Evolutionary conservation across 2,329 filamentous ascomycete genomes (phyloP), one percentile per base, ranked within the genome.

Genomic region (Dendryphion nanum): DNA sequence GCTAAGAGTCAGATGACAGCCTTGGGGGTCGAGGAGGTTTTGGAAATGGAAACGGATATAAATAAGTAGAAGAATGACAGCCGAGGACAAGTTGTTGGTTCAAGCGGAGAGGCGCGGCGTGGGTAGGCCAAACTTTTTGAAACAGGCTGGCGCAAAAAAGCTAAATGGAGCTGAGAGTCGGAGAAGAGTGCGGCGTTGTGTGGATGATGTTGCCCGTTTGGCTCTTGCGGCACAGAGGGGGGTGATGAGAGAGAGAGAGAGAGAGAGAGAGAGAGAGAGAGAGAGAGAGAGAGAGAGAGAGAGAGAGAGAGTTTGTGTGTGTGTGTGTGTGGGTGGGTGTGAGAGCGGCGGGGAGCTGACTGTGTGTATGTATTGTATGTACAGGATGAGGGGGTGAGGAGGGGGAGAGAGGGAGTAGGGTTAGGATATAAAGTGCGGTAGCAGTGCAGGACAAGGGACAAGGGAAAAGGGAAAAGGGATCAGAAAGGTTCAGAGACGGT

Each of bases 61-160:
- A n/a, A n/a, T n/a, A 12, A 7, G 8, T n/a, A 20, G 19, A 20
- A 12, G 33, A 16, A 16, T 20, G 3, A 18, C n/a, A 17, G 30
- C 48, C 23, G n/a, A 26, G 23, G 23, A 26, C 23, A 26, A 26
- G 23, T 26, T 26, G 23, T 26, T n/a, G 23, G n/a, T n/a, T n/a
- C n/a, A n/a, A n/a, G n/a, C n/a, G n/a, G n/a, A 8, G 23, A n/a
- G 8, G 23, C 23, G 8, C 23, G 12, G 12, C 29, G 12, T n/a
- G 29, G 10, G 29, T 14, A 14, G 23, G 8, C n/a, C 23, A 8
- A 26, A n/a, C 23, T 26, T 8, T 30, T 42, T 55, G 50, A 45
- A 56, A 57, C 45, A 23, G 33, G 37, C 21, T 45, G 26, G 41
- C 49, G 45, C 45, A 44, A 47, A 47, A 48, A 44, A 50, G 51